Conservation (phyloP, 192 early-diverging fungal species). For the Entomortierella beljakovae region DNA sequence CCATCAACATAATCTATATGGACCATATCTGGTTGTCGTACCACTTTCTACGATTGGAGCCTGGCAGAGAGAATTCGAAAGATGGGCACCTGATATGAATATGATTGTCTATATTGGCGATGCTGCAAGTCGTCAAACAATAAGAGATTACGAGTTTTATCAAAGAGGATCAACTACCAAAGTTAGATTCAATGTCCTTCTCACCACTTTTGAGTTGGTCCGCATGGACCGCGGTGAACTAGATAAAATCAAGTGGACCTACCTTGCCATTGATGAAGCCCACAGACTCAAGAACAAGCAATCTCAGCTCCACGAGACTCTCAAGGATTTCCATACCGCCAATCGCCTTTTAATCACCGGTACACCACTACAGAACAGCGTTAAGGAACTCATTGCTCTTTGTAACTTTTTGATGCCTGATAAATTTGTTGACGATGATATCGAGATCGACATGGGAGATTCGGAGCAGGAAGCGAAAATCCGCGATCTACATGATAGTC, state of each 20-base stretch:
- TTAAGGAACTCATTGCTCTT: conserved; percentile 92
- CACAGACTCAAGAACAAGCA: conserved; percentile 97
- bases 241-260: conserved; percentile 89
- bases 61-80: conserved; percentile 96
- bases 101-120: conserved; percentile 91
- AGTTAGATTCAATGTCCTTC: conserved; percentile 90
- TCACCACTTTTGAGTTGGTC: conserved; percentile 97
- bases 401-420: conserved; percentile 95
- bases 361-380: conserved; percentile 98
- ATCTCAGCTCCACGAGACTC: conserved; percentile 93
- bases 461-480: conserved; percentile 87
- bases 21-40: conserved; percentile 96
- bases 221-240: conserved; percentile 90
- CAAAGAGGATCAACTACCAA: conserved; percentile 61
- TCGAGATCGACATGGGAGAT: conserved; percentile 81
- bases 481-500: conserved; percentile 80
- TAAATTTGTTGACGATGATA: conserved; percentile 83
- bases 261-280: conserved; percentile 97
- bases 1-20: conserved; percentile 85
- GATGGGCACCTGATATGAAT: conserved; percentile 97
- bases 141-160: conserved; percentile 97
- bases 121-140: conserved; percentile 79
- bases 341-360: conserved; percentile 97
- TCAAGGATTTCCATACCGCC: conserved; percentile 86
- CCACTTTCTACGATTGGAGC: conserved; percentile 95